These are phyloP conservation scores for Symbiotaphrina buchneri DNA, from an alignment of 495 filamentous ascomycete genomes.

Conservation along the genomic window DNA sequence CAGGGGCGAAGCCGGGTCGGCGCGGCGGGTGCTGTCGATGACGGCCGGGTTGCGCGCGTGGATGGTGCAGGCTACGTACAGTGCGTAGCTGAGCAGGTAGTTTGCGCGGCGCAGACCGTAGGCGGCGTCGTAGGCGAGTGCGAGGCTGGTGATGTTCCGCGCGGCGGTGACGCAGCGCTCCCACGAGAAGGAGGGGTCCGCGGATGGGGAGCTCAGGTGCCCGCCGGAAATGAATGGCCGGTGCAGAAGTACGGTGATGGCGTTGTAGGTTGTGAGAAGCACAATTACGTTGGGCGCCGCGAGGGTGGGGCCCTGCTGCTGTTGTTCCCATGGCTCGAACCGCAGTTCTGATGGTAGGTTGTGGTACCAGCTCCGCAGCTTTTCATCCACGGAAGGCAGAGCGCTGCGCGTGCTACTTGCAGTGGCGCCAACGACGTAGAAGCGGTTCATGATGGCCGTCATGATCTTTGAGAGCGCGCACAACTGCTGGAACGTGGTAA, in stretches of 20 bases:
- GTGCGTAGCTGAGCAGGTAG: conserved; percentile 11
- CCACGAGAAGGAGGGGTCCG: conserved; percentile 6
- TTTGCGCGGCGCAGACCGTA: conserved; percentile 7
- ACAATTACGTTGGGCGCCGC: too few species aligned
- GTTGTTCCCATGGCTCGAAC: conserved; percentile 5
- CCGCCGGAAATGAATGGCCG: conserved; percentile 12
- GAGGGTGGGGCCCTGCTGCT: too few species aligned
- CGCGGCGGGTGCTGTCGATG: too few species aligned
- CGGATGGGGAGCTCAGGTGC: conserved; percentile 10
- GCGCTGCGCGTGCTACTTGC: background rate
- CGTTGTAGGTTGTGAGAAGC: too few species aligned
- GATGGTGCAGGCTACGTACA: too few species aligned
- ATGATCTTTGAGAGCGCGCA: conserved; percentile 10
- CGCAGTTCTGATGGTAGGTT: conserved; percentile 8
- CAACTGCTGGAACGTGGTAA: conserved; percentile 9
- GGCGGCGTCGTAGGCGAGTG: conserved; percentile 4
- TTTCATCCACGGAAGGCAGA: conserved; percentile 6
- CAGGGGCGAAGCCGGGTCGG: too few species aligned
- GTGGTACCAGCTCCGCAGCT: conserved; percentile 8
- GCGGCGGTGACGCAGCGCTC: conserved; percentile 10
- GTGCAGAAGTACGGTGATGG: conserved; percentile 10
- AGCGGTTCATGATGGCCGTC: conserved; percentile 10
- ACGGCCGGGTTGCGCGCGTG: too few species aligned
- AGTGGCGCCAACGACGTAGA: conserved; percentile 12
- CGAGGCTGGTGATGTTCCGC: conserved; percentile 7